Evolutionary conservation across 306 rosid species (phyloP).

Genomic region (Cucumis melo): DNA sequence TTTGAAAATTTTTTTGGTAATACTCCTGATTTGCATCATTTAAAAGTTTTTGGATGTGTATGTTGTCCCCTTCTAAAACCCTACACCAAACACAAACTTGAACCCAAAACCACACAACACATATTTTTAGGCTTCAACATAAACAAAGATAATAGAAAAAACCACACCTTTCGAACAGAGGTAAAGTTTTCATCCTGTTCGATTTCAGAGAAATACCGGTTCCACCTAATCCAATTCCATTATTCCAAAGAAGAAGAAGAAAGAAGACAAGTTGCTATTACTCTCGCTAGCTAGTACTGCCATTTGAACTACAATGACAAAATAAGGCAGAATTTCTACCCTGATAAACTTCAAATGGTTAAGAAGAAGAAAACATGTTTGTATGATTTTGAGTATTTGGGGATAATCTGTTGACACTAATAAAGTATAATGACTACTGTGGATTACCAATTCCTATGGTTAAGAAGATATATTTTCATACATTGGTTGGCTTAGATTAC

Average conservation of each 20-base stretch:
- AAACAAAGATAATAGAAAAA: background rate
- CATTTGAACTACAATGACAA: constrained; percentile 41
- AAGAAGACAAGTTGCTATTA: constrained; percentile 14
- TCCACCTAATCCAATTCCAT: constrained; percentile 98
- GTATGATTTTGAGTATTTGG: constrained; percentile 82
- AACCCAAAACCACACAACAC: no score
- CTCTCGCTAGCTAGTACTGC: constrained; percentile 2
- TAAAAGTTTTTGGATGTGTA: no score
- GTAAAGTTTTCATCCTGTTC: constrained; percentile 88
- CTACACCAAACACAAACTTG: no score
- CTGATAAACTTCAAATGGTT: no score
- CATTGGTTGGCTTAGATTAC: constrained; percentile 78
- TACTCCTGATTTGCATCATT: no score
- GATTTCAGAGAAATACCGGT: constrained; percentile 81
- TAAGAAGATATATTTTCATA: constrained; percentile 61
- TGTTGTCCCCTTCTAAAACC: no score
- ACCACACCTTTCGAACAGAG: constrained; percentile 68
- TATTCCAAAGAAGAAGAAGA: constrained; percentile 19
- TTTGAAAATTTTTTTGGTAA: no score
- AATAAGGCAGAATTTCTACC: constrained; percentile 13
- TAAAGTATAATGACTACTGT: constrained; percentile 54
- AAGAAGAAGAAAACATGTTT: no score
- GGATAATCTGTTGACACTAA: constrained; percentile 73
- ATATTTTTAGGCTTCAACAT: no score
- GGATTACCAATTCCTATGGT: constrained; percentile 63